Evolutionary conservation across 78 protist species (phyloP), one percentile per base, ranked within the genome.

Genomic region (Reticulomyxa filosa): DNA sequence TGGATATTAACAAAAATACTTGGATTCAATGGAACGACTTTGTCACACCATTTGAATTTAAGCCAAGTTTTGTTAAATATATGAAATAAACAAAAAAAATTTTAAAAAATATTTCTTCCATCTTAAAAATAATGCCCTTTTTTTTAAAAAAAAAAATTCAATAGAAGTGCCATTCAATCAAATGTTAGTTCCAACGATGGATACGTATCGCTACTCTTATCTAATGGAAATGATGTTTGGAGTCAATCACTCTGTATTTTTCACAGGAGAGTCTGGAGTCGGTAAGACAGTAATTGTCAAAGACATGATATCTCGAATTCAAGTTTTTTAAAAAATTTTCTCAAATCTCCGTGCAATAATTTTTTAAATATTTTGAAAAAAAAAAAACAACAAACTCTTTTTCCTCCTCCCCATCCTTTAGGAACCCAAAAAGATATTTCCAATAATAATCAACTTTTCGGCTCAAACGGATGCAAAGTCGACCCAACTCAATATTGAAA

Each of bases 401-500:
- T 17, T 55, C 4, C 20, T 48, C 22, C 6, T 4, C 23, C 4
- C 4, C 8, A 27, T 23, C 51, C 13, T 67, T 0, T 59, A 69
- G 65, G 73, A 48, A 30, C 39, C 38, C 0, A 69, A 70, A 0
- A 42, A 1, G 25, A 79, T 32, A 39, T 1, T 1, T 36, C 1
- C 65, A 10, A 5, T 66, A 39, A 37, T 72, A 26, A 27, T 83
- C 55, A 71, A 65, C 57, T 81, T 87, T 64, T 73, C 83, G 1
- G 88, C 84, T 3, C 77, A 69, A 38, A 78, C 90, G 11, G 22
- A 55, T 10, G 81, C 89, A 6, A 73, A 70, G 33, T 75, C 74
- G 46, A 38, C 77, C 33, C 93, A 83, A 57, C 82, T 77, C 61
- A 67, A 78, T 53, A 50, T 87, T 59, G 89, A 82, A 20, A 39